Evolutionary conservation across 2,329 filamentous ascomycete species (phyloP).

Genomic region (Nectriaceae sp.): DNA sequence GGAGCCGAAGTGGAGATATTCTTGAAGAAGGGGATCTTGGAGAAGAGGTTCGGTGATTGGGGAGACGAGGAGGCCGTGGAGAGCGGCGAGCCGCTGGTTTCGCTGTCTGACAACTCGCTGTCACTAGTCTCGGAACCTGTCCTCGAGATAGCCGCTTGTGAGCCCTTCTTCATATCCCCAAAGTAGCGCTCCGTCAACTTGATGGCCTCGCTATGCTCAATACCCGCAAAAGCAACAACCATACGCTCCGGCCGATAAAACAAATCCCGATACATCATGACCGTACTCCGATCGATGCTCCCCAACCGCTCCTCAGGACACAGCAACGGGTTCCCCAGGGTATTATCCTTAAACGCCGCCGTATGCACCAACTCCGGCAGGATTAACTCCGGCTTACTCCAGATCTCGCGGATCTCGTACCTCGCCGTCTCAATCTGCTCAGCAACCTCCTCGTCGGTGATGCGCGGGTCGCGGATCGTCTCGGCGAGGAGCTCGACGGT

Average conservation of each 20-base stretch:
- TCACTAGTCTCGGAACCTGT: constrained; percentile 61
- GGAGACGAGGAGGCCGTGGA: constrained; percentile 34
- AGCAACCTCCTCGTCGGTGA: constrained; percentile 83
- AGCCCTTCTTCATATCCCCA: constrained; percentile 75
- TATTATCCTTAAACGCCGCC: constrained; percentile 95
- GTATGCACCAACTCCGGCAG: constrained; percentile 93
- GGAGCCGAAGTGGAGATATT: constrained; percentile 77
- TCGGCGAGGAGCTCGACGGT: constrained; percentile 87
- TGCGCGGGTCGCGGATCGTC: constrained; percentile 82
- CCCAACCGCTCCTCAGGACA: constrained; percentile 83
- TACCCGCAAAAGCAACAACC: constrained; percentile 92
- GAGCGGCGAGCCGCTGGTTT: constrained; percentile 35
- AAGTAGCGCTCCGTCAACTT: constrained; percentile 81
- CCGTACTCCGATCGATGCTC: constrained; percentile 71
- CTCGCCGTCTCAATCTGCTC: constrained; percentile 89
- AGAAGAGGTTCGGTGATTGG: constrained; percentile 67
- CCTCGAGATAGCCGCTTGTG: constrained; percentile 51
- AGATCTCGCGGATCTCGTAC: constrained; percentile 97
- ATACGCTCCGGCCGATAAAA: constrained; percentile 92
- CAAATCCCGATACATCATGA: constrained; percentile 75
- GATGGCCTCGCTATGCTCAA: constrained; percentile 80
- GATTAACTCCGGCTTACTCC: constrained; percentile 95
- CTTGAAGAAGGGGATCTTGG: constrained; percentile 87
- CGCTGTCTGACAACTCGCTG: constrained; percentile 36
- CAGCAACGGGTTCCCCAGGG: constrained; percentile 87